phyloP scores from a whole-genome alignment of 352 stramenopile species.

The Globisporangium mamillatum region DNA sequence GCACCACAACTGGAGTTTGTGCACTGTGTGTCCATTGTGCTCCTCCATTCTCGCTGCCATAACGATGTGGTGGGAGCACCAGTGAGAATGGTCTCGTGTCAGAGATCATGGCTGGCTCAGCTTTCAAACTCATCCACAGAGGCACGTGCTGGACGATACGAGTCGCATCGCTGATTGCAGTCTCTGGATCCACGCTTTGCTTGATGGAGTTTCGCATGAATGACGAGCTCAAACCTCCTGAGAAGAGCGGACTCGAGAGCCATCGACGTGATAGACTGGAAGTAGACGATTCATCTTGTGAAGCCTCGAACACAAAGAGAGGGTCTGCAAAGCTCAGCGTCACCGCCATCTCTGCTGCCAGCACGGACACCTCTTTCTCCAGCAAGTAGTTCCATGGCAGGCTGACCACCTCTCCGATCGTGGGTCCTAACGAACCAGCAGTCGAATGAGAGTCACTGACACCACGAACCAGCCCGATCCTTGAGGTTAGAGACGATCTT shows the following conservation, averaged over 20 bases:
- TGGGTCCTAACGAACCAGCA: not conserved
- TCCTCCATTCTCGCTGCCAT: not conserved
- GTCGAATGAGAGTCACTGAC: not conserved
- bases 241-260: conserved; percentile 29
- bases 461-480: not conserved
- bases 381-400: conserved; percentile 58
- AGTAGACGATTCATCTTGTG: not conserved
- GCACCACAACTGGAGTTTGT: not conserved
- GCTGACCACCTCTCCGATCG: conserved; percentile 28
- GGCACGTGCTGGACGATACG: conserved; percentile 33
- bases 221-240: conserved; percentile 22
- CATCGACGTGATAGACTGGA: conserved; percentile 11
- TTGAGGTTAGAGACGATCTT: not conserved
- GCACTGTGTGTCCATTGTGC: not conserved
- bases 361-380: conserved; percentile 59
- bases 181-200: not conserved
- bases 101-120: not conserved
- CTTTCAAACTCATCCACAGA: conserved; percentile 14
- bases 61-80: conserved; percentile 26
- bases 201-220: conserved; percentile 15
- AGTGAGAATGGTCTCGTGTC: conserved; percentile 31
- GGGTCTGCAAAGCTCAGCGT: conserved; percentile 50
- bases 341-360: conserved; percentile 50
- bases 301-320: conserved; percentile 16
- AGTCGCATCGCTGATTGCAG: not conserved